phyloP scores from a whole-genome alignment of 495 filamentous ascomycete genomes.

The Aspergillus bertholletiae region DNA sequence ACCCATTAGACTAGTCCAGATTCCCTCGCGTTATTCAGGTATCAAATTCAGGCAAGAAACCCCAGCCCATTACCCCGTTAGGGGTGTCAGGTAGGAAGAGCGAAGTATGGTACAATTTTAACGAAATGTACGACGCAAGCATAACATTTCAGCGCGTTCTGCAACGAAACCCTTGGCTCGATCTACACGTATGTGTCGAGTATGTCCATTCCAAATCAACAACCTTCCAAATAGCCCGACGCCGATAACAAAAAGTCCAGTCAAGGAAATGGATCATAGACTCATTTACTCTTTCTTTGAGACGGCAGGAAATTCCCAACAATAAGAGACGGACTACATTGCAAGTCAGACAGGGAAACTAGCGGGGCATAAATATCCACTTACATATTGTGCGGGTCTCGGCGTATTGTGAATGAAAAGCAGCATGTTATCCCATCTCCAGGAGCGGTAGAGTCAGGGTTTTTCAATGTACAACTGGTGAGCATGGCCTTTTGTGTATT shows the following conservation, averaged over 20 bases:
- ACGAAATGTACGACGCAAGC: not conserved
- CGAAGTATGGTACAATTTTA: not conserved
- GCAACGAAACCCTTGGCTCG: not conserved
- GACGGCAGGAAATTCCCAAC: conserved; percentile 91
- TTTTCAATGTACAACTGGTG: conserved; percentile 89
- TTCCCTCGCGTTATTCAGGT: not conserved
- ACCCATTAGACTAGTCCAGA: conserved; percentile 10
- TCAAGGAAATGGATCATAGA: too few species aligned
- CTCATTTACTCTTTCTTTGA: conserved; percentile 27
- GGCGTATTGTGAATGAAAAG: conserved; percentile 93
- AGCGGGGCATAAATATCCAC: conserved; percentile 26
- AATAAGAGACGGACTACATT: conserved; percentile 78
- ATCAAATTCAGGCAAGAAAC: not conserved
- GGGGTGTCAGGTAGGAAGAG: not conserved
- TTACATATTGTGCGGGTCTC: conserved; percentile 96
- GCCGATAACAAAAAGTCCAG: not conserved
- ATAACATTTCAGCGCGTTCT: not conserved
- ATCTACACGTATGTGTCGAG: not conserved
- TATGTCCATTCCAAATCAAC: not conserved
- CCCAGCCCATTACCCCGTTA: not conserved
- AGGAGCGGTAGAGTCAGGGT: conserved; percentile 67
- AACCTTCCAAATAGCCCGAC: not conserved
- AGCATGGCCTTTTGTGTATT: conserved; percentile 93
- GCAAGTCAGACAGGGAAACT: conserved; percentile 11
- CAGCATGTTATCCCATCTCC: conserved; percentile 83